These are phyloP conservation scores for Daldinia grandis DNA, from an alignment of 495 filamentous ascomycete species.

Conservation along the genomic window DNA sequence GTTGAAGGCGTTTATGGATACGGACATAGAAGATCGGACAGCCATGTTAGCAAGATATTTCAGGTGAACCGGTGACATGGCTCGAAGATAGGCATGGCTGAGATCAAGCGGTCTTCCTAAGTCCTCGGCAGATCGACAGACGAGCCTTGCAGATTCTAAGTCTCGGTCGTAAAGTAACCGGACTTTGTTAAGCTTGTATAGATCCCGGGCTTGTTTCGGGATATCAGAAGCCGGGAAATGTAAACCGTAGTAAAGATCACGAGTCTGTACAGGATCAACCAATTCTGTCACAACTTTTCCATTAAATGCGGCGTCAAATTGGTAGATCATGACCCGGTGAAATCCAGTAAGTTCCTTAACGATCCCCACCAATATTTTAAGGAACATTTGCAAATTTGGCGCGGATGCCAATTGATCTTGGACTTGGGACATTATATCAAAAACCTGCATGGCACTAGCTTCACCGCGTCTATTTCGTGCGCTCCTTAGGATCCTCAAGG, in stretches of 20 bases:
- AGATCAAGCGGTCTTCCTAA: slow-evolving; percentile 83
- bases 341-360: slow-evolving; percentile 92
- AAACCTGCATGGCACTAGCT: slow-evolving; percentile 91
- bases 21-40: slow-evolving; percentile 91
- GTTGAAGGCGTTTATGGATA: slow-evolving; percentile 85
- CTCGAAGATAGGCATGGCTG: slow-evolving; percentile 84
- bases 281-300: slow-evolving; percentile 88
- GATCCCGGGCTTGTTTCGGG: slow-evolving; percentile 81
- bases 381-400: slow-evolving; percentile 69
- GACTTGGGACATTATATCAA: slow-evolving; percentile 89
- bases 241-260: slow-evolving; percentile 87
- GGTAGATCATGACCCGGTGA: slow-evolving; percentile 92
- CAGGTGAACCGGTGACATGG: slow-evolving; percentile 89
- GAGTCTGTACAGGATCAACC: slow-evolving; percentile 79
- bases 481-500: slow-evolving; percentile 80
- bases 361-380: slow-evolving; percentile 79
- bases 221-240: slow-evolving; percentile 95
- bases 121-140: slow-evolving; percentile 81
- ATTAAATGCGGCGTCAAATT: slow-evolving; percentile 86
- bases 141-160: slow-evolving; percentile 77
- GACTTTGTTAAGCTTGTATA: slow-evolving; percentile 84
- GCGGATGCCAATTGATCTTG: slow-evolving; percentile 80
- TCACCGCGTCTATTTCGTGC: slow-evolving; percentile 81
- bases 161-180: slow-evolving; percentile 81
- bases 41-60: slow-evolving; percentile 93